Percentiles rank a stretch among this genome's conserved stretches.
Evolutionary conservation across 129 eudicot genomes (phyloP).

Genomic region (carrot (Daucus carota)): DNA sequence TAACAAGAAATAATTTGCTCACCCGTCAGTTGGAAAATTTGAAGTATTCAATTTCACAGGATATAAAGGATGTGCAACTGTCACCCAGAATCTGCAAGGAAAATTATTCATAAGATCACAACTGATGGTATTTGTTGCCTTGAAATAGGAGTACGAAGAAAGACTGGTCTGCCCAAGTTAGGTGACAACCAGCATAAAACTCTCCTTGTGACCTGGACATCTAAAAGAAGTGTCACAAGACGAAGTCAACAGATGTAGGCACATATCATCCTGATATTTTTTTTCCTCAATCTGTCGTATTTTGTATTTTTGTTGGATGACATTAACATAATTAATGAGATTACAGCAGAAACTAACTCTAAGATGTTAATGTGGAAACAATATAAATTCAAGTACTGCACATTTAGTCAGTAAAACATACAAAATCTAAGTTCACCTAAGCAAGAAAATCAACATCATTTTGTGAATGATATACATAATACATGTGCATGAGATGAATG

Average conservation of each 20-base stretch:
- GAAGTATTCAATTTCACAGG: slow-evolving; percentile 71
- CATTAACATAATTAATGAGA: neutral
- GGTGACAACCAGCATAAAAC: neutral
- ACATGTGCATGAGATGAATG: neutral
- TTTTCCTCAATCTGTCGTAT: no score
- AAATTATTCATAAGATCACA: slow-evolving; percentile 6
- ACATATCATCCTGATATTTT: no score
- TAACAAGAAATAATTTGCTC: slow-evolving; percentile 17
- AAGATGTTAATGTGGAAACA: neutral
- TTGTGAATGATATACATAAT: neutral
- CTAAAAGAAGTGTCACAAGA: neutral
- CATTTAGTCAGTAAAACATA: neutral
- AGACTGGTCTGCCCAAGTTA: neutral
- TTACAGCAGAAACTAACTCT: neutral
- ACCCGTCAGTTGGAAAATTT: slow-evolving; percentile 79
- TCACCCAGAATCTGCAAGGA: slow-evolving; percentile 69
- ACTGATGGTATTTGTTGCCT: neutral
- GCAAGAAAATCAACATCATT: neutral
- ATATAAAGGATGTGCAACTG: slow-evolving; percentile 53
- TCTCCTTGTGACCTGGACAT: no score
- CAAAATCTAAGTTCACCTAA: neutral
- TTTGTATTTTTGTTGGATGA: no score
- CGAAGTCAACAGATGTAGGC: neutral
- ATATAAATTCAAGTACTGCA: neutral
- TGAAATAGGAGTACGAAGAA: neutral